Conservation (phyloP, 2,329 filamentous ascomycete genomes). For the Penicillium sumatraense region DNA sequence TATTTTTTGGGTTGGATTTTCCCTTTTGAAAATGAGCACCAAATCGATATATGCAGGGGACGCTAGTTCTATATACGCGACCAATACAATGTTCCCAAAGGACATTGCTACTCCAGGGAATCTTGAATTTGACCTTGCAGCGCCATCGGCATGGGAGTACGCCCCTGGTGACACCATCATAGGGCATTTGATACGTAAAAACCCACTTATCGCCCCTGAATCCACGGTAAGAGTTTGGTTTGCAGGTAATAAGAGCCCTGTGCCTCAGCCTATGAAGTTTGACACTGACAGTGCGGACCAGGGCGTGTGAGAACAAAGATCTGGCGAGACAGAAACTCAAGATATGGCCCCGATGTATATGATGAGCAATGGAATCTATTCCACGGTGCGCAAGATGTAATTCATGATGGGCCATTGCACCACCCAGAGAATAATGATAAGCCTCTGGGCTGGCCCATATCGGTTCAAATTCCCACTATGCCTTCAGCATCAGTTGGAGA, state of each 20-base stretch:
- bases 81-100: not conserved
- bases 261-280: not conserved
- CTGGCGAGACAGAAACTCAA: not conserved
- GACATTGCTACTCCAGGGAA: not conserved
- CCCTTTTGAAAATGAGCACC: not conserved
- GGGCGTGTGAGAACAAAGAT: conserved; percentile 22
- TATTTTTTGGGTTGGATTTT: too few relatives aligned
- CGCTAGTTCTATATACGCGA: not conserved
- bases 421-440: conserved; percentile 9
- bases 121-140: conserved; percentile 19
- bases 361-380: conserved; percentile 17
- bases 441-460: conserved; percentile 20
- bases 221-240: conserved; percentile 15
- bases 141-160: conserved; percentile 20
- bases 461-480: conserved; percentile 16
- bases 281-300: not conserved
- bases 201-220: conserved; percentile 21
- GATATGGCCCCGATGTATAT: conserved; percentile 7
- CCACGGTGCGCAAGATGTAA: not conserved
- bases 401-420: conserved; percentile 24
- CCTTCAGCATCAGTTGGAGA: not conserved
- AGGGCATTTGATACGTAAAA: conserved; percentile 20
- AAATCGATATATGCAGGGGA: conserved; percentile 1
- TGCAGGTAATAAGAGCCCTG: not conserved
- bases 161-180: conserved; percentile 24